Conservation (phyloP, 148 eudicot genomes). For the Arbutus unedo region DNA sequence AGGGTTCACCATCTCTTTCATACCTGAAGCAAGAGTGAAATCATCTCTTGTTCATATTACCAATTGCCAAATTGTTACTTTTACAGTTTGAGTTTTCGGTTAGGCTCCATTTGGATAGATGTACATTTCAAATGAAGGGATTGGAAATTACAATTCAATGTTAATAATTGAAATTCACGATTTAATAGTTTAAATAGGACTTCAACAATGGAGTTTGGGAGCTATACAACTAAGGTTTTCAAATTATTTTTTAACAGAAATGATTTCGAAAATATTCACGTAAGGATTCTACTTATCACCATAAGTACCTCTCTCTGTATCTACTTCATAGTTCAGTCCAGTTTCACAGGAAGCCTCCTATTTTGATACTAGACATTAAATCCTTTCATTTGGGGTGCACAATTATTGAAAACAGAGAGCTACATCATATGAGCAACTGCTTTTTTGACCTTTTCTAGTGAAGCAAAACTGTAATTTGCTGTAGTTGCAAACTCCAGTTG, state of each 20-base stretch:
- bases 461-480: background rate
- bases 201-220: background rate
- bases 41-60: background rate
- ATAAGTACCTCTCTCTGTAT: background rate
- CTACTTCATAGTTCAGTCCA: background rate
- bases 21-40: constrained; percentile 37
- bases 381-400: background rate
- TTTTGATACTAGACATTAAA: background rate
- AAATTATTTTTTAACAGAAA: background rate
- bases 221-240: background rate
- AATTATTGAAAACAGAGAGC: background rate
- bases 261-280: background rate
- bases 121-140: background rate
- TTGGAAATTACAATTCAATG: background rate
- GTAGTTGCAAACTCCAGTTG: background rate
- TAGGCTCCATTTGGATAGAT: background rate
- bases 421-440: background rate
- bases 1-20: constrained; percentile 85
- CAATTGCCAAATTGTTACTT: background rate
- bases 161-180: background rate
- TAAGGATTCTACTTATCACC: background rate
- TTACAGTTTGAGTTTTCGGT: background rate
- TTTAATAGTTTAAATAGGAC: background rate
- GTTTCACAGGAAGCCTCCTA: background rate
- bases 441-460: too few relatives aligned